Evolutionary conservation across 2,329 filamentous ascomycete genomes (phyloP), one percentile per base, ranked within the genome.

Genomic region (Ilyonectria robusta): DNA sequence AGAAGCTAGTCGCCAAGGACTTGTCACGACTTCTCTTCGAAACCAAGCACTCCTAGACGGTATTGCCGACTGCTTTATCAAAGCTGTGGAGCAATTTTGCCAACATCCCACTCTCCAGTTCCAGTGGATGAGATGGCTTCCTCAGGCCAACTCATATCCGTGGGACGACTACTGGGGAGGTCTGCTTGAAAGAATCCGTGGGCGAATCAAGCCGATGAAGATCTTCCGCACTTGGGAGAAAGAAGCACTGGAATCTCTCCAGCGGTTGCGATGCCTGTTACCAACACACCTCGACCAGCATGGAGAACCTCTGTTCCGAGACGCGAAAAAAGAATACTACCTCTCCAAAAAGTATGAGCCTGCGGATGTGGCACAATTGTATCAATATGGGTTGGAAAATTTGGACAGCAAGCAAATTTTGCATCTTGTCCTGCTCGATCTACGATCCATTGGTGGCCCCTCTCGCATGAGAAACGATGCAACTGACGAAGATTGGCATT

Each of bases 1-100:
- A 0, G 72, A 81, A 17, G 84, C 83, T 4, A 84, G 76, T 66
- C 77, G 85, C 0, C 76, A 87, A 67, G 82, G 83, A 53, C 77
- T 86, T 5, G 72, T 81, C 1, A 66, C 67, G 0, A 75, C 74
- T 2, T 85, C 84, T 0, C 54, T 35, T 1, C 70, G 84, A 17
- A 88, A 87, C 60, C 19, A 57, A 2, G 66, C 35, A 0, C 77
- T 87, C 0, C 65, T 80, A 1, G 57, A 73, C 5, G 75, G 74
- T 0, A 62, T 62, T 19, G 59, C 42, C 17, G 50, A 62, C 4
- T 53, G 50, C 8, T 48, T 62, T n/a, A 44, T 56, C n/a, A n/a
- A 56, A 8, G 50, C n/a, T 7, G 29, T 54, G 2, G 10, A 40
- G 15, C 26, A 62, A 8, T 35, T 62, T 8, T 48, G 50, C 31